Percentiles rank a stretch among this genome's conserved stretches.
Evolutionary conservation across 2,329 filamentous ascomycete species (phyloP).

Genomic region (Corynespora cassiicola): DNA sequence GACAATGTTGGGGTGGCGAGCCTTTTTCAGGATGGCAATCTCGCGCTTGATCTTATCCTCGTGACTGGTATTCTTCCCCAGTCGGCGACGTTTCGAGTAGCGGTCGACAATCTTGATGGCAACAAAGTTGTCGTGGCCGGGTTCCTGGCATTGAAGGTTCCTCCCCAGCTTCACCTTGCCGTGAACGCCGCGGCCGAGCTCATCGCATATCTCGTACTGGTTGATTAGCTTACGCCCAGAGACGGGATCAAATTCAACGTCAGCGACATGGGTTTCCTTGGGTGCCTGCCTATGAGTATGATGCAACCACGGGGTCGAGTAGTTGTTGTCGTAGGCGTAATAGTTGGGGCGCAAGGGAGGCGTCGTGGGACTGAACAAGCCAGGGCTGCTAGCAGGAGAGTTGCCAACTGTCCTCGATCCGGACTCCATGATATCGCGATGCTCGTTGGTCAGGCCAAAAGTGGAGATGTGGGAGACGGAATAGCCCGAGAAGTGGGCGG

Average conservation of each 20-base stretch:
- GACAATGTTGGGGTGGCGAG: conserved; percentile 95
- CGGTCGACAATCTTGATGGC: conserved; percentile 99
- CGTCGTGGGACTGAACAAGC: conserved; percentile 51
- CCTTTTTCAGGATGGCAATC: conserved; percentile 98
- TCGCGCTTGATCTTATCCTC: conserved; percentile 91
- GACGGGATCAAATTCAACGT: conserved; percentile 85
- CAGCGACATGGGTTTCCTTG: conserved; percentile 80
- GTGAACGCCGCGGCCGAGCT: conserved; percentile 93
- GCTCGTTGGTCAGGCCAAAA: conserved; percentile 43
- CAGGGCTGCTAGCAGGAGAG: conserved; percentile 55
- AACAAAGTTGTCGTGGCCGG: conserved; percentile 77
- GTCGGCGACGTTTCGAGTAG: conserved; percentile 88
- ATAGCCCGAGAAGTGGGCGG: conserved; percentile 46
- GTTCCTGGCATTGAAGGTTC: conserved; percentile 77
- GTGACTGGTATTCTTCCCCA: conserved; percentile 76
- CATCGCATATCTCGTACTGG: conserved; percentile 95
- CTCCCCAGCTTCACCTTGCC: conserved; percentile 96
- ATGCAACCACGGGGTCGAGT: conserved; percentile 58
- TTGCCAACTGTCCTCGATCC: conserved; percentile 52
- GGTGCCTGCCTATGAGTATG: conserved; percentile 57
- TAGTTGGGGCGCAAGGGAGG: conserved; percentile 37
- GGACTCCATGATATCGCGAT: conserved; percentile 43
- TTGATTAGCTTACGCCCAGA: conserved; percentile 97
- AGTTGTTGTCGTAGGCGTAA: conserved; percentile 47
- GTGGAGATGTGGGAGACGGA: conserved; percentile 50